Evolutionary conservation across 2,329 filamentous ascomycete species (phyloP), one percentile per base, ranked within the genome.

Genomic region (Pseudogymnoascus sp.): DNA sequence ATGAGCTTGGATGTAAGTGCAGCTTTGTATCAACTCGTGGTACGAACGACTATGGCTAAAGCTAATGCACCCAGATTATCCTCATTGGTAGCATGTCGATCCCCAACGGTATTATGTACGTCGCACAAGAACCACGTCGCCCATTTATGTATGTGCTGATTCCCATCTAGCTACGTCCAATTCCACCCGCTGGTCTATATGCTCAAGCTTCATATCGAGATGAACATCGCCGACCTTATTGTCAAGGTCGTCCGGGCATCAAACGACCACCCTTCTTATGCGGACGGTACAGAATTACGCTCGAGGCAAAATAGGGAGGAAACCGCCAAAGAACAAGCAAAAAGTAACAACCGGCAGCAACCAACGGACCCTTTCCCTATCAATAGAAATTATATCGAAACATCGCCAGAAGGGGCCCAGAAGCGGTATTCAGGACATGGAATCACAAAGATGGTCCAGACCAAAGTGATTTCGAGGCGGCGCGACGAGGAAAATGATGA

Each of bases 151-250:
- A 40, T 40, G 38, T 18, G 38, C n/a, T 40, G 8, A 40, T 16
- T 40, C 7, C 38, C 68, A 56, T 65, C 73, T 63, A 72, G 74
- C 7, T 70, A 69, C 66, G 70, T 75, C 31, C 72, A 74, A 60
- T 75, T 75, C 69, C 74, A 76, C 63, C 73, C 74, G 0, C 71
- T 76, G 18, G 70, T 69, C n/a, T 76, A 76, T 68, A 75, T 75
- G 61, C 72, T 76, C 46, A 75, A 71, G 60, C 72, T 76, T 61
- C 75, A 76, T 66, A 76, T 76, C 60, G 75, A 76, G 66, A 74
- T 76, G 73, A 71, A 69, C 67, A 76, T 76, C 74, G 74, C 75
- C 5, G 70, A 70, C 1, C 70, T 76, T 6, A 73, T 76, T 61
- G 70, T 72, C 18, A 56, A 56, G 18, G 31, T 56, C 18, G 46